Conservation (phyloP, 768 basidiomycete species). For the Leccinum fibrillosum region DNA sequence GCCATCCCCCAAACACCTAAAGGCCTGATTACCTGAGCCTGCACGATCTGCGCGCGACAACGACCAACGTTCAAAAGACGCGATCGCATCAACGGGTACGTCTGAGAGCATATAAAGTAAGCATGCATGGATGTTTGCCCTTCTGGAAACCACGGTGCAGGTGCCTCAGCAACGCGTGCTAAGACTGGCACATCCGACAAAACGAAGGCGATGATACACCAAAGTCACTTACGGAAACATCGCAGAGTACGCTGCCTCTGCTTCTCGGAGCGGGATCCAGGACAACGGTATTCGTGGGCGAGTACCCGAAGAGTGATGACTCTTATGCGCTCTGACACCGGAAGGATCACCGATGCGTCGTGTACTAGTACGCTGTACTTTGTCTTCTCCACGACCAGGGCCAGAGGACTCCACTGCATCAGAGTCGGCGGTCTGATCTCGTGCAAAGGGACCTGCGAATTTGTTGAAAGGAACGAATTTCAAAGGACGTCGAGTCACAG, state of each 20-base stretch:
- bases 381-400: background rate
- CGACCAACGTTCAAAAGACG: background rate
- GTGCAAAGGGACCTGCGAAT: conserved; percentile 3
- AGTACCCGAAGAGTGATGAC: background rate
- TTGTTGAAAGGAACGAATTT: conserved; percentile 28
- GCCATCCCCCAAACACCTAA: background rate
- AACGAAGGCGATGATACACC: background rate
- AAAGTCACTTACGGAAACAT: conserved; percentile 25
- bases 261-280: conserved; percentile 26
- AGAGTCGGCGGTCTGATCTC: background rate
- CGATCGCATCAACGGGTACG: background rate
- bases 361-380: background rate
- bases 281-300: conserved; percentile 16
- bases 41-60: background rate
- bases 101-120: background rate
- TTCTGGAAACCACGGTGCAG: background rate
- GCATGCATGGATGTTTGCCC: background rate
- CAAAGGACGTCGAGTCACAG: conserved; percentile 21
- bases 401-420: background rate
- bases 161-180: background rate
- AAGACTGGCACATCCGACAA: conserved; percentile 3
- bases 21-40: background rate
- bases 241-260: conserved; percentile 24
- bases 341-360: background rate
- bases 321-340: background rate